A percentile compares a stretch with the other conserved stretches of the same genome.
These are phyloP conservation scores for Jatropha multifida DNA, from an alignment of 441 rosid species.

Conservation along the genomic window DNA sequence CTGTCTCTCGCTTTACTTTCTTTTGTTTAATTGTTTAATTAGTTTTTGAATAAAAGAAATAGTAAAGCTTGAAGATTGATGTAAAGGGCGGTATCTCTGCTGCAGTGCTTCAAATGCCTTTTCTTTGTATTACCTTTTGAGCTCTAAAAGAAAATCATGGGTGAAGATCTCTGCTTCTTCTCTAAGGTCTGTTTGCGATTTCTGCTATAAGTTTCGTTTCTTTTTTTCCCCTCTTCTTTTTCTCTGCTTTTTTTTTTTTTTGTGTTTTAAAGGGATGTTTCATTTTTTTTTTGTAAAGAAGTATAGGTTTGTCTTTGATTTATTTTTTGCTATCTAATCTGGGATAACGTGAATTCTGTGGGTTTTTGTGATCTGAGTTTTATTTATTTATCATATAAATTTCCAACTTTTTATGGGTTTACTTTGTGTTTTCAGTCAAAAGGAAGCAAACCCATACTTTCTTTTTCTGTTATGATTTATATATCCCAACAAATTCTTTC, in stretches of 20 bases:
- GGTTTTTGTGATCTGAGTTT: conserved; percentile 2
- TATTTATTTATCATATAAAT: conserved; percentile 3
- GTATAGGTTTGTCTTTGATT: neutral
- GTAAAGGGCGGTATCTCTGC: too few species aligned
- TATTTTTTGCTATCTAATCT: neutral
- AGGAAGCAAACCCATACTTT: conserved; percentile 10
- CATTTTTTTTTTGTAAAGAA: too few species aligned
- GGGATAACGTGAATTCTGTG: neutral
- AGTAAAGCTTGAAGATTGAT: conserved; percentile 11
- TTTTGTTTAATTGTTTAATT: neutral
- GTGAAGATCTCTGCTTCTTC: conserved; percentile 29
- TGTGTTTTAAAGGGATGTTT: too few species aligned
- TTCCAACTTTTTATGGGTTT: conserved; percentile 9
- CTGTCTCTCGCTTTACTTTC: conserved; percentile 18
- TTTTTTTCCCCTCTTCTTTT: neutral
- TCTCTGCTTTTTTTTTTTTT: neutral
- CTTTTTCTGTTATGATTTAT: neutral
- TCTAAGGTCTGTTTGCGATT: conserved; percentile 24
- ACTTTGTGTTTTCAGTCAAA: conserved; percentile 1
- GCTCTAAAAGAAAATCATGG: conserved; percentile 30
- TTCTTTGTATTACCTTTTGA: conserved; percentile 27
- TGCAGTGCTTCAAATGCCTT: conserved; percentile 42
- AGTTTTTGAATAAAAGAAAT: conserved; percentile 1
- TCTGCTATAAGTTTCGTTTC: neutral
- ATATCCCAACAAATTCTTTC: neutral